Evolutionary conservation across 257 asterid species (phyloP).

Genomic region (Cruciata laevipes): DNA sequence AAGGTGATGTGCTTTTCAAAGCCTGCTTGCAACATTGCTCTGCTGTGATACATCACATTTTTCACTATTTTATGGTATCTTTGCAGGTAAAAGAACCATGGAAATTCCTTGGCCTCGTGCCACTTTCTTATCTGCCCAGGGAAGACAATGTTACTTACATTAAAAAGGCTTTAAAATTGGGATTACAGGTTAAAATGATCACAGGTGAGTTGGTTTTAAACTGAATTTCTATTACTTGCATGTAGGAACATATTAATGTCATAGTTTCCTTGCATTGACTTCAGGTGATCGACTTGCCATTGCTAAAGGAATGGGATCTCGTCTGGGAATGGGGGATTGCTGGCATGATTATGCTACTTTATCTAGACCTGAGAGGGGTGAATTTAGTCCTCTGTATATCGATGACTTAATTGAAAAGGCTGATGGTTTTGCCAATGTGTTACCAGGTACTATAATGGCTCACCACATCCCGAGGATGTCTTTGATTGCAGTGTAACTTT

Average conservation of each 20-base stretch:
- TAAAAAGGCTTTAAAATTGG: constrained; percentile 75
- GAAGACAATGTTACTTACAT: constrained; percentile 93
- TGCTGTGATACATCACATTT: background rate
- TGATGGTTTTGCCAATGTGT: constrained; percentile 85
- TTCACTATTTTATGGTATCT: constrained; percentile 2
- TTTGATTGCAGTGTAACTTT: background rate
- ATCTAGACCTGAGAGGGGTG: constrained; percentile 55
- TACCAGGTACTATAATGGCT: constrained; percentile 54
- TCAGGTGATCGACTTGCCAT: constrained; percentile 79
- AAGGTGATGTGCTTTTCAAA: constrained; percentile 38
- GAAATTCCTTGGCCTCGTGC: constrained; percentile 87
- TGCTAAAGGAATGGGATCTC: constrained; percentile 69
- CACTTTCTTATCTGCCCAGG: constrained; percentile 92
- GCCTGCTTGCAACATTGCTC: background rate
- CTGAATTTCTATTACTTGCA: background rate
- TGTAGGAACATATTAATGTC: background rate
- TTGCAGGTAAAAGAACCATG: constrained; percentile 81
- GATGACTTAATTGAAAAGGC: constrained; percentile 75
- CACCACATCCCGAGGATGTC: background rate
- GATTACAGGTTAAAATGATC: constrained; percentile 91
- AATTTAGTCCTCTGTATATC: constrained; percentile 38
- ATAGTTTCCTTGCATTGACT: background rate
- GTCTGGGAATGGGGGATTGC: constrained; percentile 87
- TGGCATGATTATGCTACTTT: constrained; percentile 80
- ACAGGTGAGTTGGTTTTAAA: constrained; percentile 42